Percentiles rank a stretch among this genome's conserved stretches.
These are phyloP conservation scores for Coemansia sp. DNA, from an alignment of 192 early-diverging fungal genomes.

Conservation along the genomic window DNA sequence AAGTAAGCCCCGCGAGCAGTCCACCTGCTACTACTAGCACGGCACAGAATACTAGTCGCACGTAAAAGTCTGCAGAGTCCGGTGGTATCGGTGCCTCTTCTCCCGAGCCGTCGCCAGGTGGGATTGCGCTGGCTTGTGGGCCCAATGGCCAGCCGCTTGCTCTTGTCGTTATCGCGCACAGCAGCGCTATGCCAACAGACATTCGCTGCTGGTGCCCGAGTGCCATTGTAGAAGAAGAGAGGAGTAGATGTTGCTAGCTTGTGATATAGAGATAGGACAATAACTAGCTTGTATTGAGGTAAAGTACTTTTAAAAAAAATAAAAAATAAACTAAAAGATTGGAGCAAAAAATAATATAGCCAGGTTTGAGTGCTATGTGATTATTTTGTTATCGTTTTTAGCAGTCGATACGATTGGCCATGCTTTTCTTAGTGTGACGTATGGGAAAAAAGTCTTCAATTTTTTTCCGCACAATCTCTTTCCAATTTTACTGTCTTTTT, in stretches of 20 bases:
- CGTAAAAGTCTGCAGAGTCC: conserved; percentile 13
- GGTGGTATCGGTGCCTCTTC: conserved; percentile 7
- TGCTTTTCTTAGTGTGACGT: no score
- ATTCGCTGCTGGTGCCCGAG: neutral
- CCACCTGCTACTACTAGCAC: conserved; percentile 52
- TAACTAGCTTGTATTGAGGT: no score
- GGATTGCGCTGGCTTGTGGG: neutral
- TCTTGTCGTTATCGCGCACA: neutral
- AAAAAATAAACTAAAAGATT: no score
- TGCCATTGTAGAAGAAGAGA: neutral
- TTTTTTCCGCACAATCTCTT: no score
- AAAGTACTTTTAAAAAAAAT: no score
- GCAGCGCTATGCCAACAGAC: neutral
- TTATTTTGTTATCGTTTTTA: no score
- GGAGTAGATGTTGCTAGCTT: no score
- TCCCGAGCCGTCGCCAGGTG: neutral
- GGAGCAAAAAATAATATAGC: no score
- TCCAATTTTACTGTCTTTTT: no score
- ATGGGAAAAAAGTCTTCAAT: no score
- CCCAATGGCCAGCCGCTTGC: neutral
- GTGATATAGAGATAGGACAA: no score
- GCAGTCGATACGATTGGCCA: no score
- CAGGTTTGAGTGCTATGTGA: neutral
- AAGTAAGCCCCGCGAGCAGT: conserved; percentile 70
- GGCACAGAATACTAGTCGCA: conserved; percentile 12